phyloP scores from a whole-genome alignment of 2,329 filamentous ascomycete genomes.

The Trichoderma harzianum region DNA sequence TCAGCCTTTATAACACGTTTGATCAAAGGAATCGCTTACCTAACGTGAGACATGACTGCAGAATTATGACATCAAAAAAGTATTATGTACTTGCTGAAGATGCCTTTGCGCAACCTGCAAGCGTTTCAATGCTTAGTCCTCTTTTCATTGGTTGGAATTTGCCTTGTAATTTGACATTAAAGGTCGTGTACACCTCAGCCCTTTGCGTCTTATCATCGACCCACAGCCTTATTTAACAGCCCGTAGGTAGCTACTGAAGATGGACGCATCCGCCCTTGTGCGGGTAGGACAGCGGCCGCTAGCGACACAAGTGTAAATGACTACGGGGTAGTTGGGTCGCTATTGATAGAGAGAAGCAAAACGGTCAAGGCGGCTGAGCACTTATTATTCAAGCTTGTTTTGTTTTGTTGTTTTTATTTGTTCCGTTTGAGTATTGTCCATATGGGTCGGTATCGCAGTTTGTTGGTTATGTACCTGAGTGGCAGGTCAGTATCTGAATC shows the following conservation, averaged over 20 bases:
- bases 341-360: background rate
- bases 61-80: background rate
- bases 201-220: background rate
- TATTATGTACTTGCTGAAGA: background rate
- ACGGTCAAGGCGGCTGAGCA: background rate
- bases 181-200: background rate
- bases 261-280: too few species aligned
- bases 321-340: background rate
- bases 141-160: background rate
- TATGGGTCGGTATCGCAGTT: background rate
- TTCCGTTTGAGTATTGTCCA: background rate
- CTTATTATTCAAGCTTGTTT: background rate
- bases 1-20: background rate
- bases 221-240: background rate
- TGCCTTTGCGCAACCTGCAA: background rate
- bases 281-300: background rate
- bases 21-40: background rate
- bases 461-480: background rate
- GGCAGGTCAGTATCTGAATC: background rate
- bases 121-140: background rate
- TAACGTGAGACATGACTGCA: background rate
- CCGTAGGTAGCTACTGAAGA: too few species aligned
- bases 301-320: background rate
- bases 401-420: background rate
- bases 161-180: background rate